Conservation (phyloP, 768 basidiomycete species). For the Pleurotus tuoliensis region DNA sequence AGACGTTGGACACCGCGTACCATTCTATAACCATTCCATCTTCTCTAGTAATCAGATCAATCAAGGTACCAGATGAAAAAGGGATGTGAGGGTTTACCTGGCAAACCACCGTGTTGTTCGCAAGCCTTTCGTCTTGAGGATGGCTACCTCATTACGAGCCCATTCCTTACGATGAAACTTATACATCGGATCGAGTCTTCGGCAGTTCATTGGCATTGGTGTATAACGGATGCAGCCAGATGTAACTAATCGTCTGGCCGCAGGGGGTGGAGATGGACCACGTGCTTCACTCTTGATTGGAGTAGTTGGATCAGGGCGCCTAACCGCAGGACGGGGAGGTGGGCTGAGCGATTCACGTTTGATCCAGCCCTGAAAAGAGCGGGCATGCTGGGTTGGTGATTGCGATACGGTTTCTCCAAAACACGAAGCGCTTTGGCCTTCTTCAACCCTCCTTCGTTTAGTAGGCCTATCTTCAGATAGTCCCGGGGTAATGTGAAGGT, state of each 20-base stretch:
- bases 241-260: not conserved
- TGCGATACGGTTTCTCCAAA: not conserved
- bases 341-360: not conserved
- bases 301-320: not conserved
- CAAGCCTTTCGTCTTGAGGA: not conserved
- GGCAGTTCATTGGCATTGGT: slow-evolving; percentile 2
- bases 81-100: not conserved
- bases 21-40: slow-evolving; percentile 7
- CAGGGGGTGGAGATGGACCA: not conserved
- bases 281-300: slow-evolving; percentile 1
- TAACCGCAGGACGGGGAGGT: not conserved
- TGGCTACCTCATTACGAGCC: not conserved
- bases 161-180: not conserved
- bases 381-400: not conserved
- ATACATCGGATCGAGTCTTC: not conserved
- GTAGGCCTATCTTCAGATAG: not conserved
- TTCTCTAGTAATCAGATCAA: not conserved
- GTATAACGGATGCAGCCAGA: not conserved
- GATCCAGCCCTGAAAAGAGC: not conserved
- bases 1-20: not conserved
- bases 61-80: not conserved
- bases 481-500: not conserved
- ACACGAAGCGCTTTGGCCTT: not conserved
- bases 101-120: not conserved
- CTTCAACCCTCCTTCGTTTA: not conserved